Evolutionary conservation across 1,139 yeast genomes (phyloP), one percentile per base, ranked within the genome.

Genomic region (Candida sp.): DNA sequence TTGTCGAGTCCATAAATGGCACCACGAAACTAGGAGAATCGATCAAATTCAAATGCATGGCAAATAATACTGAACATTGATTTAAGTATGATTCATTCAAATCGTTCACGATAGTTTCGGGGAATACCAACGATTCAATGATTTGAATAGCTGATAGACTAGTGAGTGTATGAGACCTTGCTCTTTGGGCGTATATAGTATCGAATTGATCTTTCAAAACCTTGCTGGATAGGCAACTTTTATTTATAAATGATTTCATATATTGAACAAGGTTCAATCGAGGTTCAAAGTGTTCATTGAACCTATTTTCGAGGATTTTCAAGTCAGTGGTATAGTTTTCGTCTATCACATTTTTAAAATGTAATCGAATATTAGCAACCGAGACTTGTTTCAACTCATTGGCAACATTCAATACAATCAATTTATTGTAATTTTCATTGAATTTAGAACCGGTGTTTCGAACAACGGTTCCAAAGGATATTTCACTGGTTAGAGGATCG

Each of bases 381-480:
- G 60, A 44, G 0, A 71, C 64, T 5, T 53, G 44, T 4, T 52
- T 49, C 3, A 69, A 45, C 22, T 58, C 61, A 46, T 71, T 71
- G n/a, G 58, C 54, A 5, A 51, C 40, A n/a, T 68, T 62, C 33
- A 73, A 53, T 1, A 72, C 67, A 19, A 58, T 37, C 29, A 66
- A 35, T 41, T 66, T 66, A 50, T 69, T 70, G 43, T 60, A 61
- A 44, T 52, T 55, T 35, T 60, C 66, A 48, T 70, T 65, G 48
- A 73, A 73, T 25, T 54, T 57, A 11, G 74, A 58, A 33, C 52
- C 45, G 1, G 70, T 53, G 23, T 53, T 61, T 38, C 60, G 49
- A 2, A 73, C 27, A 2, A 73, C 76, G 1, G 70, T 47, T 0
- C 77, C 78, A 33, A 68, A 46, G 1, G 41, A 42, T 4, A 48